These are phyloP conservation scores for Gossypium gossypioides DNA, from an alignment of 441 rosid species.

Conservation along the genomic window DNA sequence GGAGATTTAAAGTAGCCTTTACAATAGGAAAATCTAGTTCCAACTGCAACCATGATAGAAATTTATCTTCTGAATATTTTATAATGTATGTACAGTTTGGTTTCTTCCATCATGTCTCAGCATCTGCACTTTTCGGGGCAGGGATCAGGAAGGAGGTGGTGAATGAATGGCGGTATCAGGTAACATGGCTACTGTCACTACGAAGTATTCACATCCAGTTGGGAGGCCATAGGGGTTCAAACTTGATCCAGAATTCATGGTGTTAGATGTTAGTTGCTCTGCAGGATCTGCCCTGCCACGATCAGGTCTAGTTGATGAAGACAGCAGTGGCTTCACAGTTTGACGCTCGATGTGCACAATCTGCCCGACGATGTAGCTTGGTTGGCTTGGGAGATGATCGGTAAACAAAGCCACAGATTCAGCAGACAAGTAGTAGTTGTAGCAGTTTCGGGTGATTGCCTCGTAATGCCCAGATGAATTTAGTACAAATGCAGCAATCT, in stretches of 20 bases:
- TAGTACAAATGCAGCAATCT: constrained; percentile 87
- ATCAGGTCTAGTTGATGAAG: constrained; percentile 30
- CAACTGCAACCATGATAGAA: constrained; percentile 19
- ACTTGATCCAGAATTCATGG: constrained; percentile 40
- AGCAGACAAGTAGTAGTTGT: constrained; percentile 73
- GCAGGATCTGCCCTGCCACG: constrained; percentile 24
- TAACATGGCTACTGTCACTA: constrained; percentile 95
- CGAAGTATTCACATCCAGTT: constrained; percentile 77
- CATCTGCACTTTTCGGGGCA: constrained; percentile 35
- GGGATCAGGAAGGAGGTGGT: constrained; percentile 75
- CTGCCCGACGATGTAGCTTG: constrained; percentile 75
- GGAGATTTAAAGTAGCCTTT: constrained; percentile 37
- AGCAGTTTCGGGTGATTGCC: constrained; percentile 69
- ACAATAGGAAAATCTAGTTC: constrained; percentile 34
- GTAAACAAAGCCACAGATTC: constrained; percentile 90
- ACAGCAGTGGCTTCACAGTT: constrained; percentile 41
- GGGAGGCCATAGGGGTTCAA: constrained; percentile 68
- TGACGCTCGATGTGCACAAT: constrained; percentile 89
- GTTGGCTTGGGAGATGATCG: constrained; percentile 70
- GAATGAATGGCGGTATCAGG: constrained; percentile 74
- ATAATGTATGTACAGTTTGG: constrained; percentile 33
- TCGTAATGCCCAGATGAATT: constrained; percentile 70
- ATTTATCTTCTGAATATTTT: constrained; percentile 11
- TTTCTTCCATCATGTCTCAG: constrained; percentile 65
- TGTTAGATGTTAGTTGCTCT: constrained; percentile 43